These are phyloP conservation scores for Mycena capillaripes DNA, from an alignment of 768 basidiomycete species.

Conservation along the genomic window DNA sequence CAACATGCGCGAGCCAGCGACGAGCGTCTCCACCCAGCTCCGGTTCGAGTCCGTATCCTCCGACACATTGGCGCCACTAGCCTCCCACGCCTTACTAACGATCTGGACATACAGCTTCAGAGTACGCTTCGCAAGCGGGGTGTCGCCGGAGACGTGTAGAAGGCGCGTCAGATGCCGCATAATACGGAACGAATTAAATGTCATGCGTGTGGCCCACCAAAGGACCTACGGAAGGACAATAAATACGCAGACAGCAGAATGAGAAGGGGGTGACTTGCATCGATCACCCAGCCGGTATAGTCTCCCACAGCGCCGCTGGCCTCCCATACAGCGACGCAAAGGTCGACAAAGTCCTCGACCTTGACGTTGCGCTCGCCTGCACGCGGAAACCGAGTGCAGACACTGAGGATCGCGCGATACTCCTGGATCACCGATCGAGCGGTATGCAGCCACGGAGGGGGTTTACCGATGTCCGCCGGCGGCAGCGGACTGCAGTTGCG, in stretches of 20 bases:
- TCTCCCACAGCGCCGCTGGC: constrained; percentile 73
- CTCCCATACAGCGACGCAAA: constrained; percentile 88
- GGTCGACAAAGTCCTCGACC: constrained; percentile 88
- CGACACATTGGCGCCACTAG: constrained; percentile 54
- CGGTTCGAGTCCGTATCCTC: constrained; percentile 75
- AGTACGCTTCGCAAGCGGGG: constrained; percentile 76
- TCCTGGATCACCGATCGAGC: constrained; percentile 79
- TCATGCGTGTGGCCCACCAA: constrained; percentile 95
- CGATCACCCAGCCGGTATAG: constrained; percentile 83
- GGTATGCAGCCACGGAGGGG: constrained; percentile 72
- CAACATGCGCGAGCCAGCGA: constrained; percentile 85
- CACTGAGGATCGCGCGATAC: constrained; percentile 76
- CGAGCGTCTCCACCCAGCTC: constrained; percentile 82
- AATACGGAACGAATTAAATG: constrained; percentile 91
- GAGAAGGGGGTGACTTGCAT: constrained; percentile 63
- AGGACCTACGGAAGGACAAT: constrained; percentile 66
- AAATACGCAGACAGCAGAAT: not conserved
- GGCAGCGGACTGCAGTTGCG: constrained; percentile 50
- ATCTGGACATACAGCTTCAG: constrained; percentile 88
- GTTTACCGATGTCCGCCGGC: constrained; percentile 44
- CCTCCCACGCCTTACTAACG: constrained; percentile 85
- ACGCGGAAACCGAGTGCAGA: constrained; percentile 81
- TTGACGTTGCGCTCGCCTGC: constrained; percentile 84
- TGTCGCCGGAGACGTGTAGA: constrained; percentile 72
- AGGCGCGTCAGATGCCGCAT: constrained; percentile 89